phyloP scores from a whole-genome alignment of 2,329 filamentous ascomycete species.

The Colletotrichum magnum region DNA sequence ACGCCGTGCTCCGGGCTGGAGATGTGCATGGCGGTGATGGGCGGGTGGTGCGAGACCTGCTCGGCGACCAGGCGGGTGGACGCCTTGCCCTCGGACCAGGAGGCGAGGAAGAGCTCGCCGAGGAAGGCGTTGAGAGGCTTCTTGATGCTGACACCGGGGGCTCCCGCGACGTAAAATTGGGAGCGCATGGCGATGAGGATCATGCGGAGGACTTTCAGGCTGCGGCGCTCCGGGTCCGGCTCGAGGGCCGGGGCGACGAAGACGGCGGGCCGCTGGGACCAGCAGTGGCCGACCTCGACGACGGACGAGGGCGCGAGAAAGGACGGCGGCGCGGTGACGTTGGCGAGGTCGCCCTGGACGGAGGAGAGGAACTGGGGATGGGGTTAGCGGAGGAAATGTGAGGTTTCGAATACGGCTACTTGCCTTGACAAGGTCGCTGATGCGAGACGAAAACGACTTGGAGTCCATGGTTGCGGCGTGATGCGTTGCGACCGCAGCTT shows the following conservation, averaged over 20 bases:
- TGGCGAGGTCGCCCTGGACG: constrained; percentile 65
- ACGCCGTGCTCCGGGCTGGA: constrained; percentile 58
- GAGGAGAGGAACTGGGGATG: constrained; percentile 39
- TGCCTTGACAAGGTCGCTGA: constrained; percentile 41
- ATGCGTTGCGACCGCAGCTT: not conserved
- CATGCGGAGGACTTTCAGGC: constrained; percentile 62
- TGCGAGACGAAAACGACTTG: constrained; percentile 40
- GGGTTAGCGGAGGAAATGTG: constrained; percentile 4
- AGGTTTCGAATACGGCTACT: not conserved
- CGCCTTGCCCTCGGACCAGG: constrained; percentile 49
- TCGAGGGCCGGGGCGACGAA: constrained; percentile 64
- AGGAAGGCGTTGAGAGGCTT: constrained; percentile 69
- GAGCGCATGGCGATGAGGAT: constrained; percentile 61
- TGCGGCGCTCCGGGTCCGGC: constrained; percentile 56
- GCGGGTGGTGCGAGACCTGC: constrained; percentile 68
- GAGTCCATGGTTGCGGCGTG: constrained; percentile 29
- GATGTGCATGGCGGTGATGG: constrained; percentile 67
- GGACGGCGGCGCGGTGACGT: constrained; percentile 65
- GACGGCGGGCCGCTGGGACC: constrained; percentile 62
- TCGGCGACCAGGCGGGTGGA: constrained; percentile 57
- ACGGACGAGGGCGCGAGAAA: constrained; percentile 65
- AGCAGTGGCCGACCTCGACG: constrained; percentile 66
- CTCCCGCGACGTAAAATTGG: constrained; percentile 63
- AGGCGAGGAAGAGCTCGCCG: constrained; percentile 63
- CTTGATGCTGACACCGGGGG: constrained; percentile 63